Conservation (phyloP, 257 asterid species). For the Solanum bukasovii region DNA sequence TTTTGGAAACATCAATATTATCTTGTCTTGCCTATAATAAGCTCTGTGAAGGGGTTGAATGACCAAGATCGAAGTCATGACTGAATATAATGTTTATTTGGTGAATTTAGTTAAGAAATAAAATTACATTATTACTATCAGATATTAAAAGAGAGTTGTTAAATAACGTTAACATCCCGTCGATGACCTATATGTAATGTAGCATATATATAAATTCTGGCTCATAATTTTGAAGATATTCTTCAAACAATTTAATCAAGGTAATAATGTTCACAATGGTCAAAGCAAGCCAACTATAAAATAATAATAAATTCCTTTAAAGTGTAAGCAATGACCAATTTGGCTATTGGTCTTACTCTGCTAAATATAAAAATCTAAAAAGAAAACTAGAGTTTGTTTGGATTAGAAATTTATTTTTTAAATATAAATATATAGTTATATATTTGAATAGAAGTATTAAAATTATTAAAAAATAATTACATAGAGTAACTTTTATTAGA, state of each 20-base stretch:
- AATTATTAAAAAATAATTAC: too few relatives aligned
- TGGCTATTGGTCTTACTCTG: neutral
- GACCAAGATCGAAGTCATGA: neutral
- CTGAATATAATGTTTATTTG: neutral
- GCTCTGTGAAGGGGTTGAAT: rapidly evolving
- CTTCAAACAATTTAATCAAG: neutral
- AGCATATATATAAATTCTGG: too few relatives aligned
- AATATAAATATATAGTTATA: too few relatives aligned
- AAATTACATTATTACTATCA: neutral
- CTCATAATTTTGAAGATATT: too few relatives aligned
- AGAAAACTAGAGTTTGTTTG: too few relatives aligned
- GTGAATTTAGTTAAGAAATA: neutral
- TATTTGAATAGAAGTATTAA: neutral
- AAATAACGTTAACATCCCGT: too few relatives aligned
- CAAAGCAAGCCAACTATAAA: neutral
- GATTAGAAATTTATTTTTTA: too few relatives aligned
- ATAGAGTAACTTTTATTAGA: too few relatives aligned
- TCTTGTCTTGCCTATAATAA: neutral
- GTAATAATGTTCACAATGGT: neutral
- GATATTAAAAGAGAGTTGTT: too few relatives aligned
- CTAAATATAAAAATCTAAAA: neutral
- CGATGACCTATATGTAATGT: too few relatives aligned
- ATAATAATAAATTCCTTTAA: neutral
- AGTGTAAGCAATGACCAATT: neutral
- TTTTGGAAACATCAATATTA: neutral